A percentile compares a stretch with the other conserved stretches of the same genome.
These are phyloP conservation scores for Urtica urens DNA, from an alignment of 306 rosid genomes.

Conservation along the genomic window DNA sequence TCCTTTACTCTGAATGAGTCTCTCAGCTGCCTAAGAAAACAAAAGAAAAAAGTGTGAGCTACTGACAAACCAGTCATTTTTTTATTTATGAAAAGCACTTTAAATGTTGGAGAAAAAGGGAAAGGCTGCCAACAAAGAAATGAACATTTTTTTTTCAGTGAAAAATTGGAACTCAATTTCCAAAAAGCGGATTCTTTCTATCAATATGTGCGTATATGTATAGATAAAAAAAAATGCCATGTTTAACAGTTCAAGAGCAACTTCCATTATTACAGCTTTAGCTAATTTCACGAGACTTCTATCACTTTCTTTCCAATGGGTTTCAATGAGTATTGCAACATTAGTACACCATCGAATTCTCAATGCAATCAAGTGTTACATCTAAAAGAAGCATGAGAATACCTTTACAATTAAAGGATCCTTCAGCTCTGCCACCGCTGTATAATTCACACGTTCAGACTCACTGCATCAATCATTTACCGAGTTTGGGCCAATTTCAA, in stretches of 20 bases:
- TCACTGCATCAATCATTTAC: conserved; percentile 41
- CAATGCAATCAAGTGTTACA: not conserved
- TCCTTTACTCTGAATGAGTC: conserved; percentile 70
- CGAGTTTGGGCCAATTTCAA: not conserved
- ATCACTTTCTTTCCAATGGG: too few species aligned
- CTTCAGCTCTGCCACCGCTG: conserved; percentile 64
- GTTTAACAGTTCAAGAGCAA: too few species aligned
- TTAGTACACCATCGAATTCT: not conserved
- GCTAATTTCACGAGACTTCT: too few species aligned
- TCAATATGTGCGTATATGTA: too few species aligned
- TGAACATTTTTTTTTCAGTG: not conserved
- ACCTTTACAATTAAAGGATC: conserved; percentile 71
- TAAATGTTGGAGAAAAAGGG: too few species aligned
- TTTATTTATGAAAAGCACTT: too few species aligned
- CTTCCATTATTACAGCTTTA: too few species aligned
- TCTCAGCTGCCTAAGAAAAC: conserved; percentile 71
- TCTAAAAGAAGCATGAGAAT: conserved; percentile 1
- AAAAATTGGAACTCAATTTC: not conserved
- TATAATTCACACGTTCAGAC: conserved; percentile 51
- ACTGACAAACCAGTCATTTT: too few species aligned
- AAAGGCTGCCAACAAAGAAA: not conserved
- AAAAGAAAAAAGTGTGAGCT: conserved; percentile 8
- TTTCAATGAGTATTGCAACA: too few species aligned
- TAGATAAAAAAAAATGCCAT: too few species aligned
- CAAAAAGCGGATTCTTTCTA: too few species aligned